phyloP scores from a whole-genome alignment of 2,329 filamentous ascomycete genomes.

The Pleurostoma richardsiae region DNA sequence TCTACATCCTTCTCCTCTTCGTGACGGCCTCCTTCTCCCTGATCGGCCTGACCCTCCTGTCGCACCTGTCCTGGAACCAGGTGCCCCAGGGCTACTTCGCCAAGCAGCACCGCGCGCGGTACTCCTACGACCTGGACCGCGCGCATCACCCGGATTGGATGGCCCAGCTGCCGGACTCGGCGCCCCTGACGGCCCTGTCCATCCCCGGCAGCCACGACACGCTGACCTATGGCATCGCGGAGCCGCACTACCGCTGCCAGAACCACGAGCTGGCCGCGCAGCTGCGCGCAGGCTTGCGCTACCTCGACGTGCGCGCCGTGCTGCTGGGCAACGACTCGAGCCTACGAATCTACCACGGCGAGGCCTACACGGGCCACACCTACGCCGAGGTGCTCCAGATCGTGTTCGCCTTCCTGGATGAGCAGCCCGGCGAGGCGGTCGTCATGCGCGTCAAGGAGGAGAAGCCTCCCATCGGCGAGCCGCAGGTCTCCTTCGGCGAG shows the following conservation, averaged over 20 bases:
- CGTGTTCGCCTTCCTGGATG: constrained; percentile 40
- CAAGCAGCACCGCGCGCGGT: constrained; percentile 22
- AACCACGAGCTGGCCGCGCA: constrained; percentile 38
- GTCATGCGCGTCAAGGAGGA: constrained; percentile 48
- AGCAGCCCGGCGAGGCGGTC: constrained; percentile 38
- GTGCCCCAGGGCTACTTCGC: background rate
- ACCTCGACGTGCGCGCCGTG: constrained; percentile 43
- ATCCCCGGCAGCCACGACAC: constrained; percentile 50
- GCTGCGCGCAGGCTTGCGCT: constrained; percentile 39
- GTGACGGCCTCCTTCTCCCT: background rate
- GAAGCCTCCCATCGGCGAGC: constrained; percentile 25
- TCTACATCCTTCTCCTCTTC: background rate
- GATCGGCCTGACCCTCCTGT: background rate
- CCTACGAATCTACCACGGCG: constrained; percentile 37
- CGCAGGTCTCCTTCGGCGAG: constrained; percentile 36
- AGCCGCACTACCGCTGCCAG: constrained; percentile 37
- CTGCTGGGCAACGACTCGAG: constrained; percentile 27
- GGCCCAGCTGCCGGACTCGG: constrained; percentile 32
- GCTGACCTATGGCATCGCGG: constrained; percentile 35
- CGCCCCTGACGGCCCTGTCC: constrained; percentile 36
- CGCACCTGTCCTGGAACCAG: background rate
- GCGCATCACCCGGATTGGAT: constrained; percentile 34
- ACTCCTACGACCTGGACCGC: constrained; percentile 35
- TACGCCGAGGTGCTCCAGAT: constrained; percentile 34
- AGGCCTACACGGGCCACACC: constrained; percentile 37